Evolutionary conservation across 352 stramenopile species (phyloP), one percentile per base, ranked within the genome.

Genomic region (Phytophthora agathidicida): DNA sequence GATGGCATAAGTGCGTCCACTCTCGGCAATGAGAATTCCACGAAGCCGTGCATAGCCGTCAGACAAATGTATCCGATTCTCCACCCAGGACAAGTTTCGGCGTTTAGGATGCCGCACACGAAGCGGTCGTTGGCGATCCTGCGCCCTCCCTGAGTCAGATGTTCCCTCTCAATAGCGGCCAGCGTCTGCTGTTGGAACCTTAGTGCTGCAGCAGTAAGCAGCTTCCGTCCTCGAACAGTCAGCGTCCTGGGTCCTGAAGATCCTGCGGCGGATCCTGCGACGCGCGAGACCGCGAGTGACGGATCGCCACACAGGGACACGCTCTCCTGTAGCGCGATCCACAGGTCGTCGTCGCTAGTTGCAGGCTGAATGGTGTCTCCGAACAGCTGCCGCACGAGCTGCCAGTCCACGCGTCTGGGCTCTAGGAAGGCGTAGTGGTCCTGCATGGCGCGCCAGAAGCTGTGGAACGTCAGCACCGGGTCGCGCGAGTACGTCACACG

Each of bases 311-410:
- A 89, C 3, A 94, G 51, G 20, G 74, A 80, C 23, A 91, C 66
- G 60, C 77, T 91, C 28, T 91, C 83, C 20, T 91, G 79, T 7
- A 93, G 64, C 24, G 85, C 81, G 41, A 92, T 81, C 81, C 82
- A 92, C 10, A 94, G 64, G 39, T 94, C 85, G 28, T 94, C 82
- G 32, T 94, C 83, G 46, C 75, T 91, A 1, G 83, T 94, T 5
- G 65, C 49, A 0, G 64, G 51, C 38, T 78, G 55, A 16, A 94
- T 80, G 27, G 79, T 60, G 43, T 88, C 77, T 47, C 83, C 85
- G 54, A 88, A 94, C 19, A 94, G 68, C 24, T 82, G 75, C 42
- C 83, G 82, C 26, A 92, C 80, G 13, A 89, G 74, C 20, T 65
- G 50, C 85, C 85, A 94, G 48, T 93, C 76, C 22, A 80, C 71